Conservation (phyloP, 495 filamentous ascomycete species). For the Penicillium tannophilum region DNA sequence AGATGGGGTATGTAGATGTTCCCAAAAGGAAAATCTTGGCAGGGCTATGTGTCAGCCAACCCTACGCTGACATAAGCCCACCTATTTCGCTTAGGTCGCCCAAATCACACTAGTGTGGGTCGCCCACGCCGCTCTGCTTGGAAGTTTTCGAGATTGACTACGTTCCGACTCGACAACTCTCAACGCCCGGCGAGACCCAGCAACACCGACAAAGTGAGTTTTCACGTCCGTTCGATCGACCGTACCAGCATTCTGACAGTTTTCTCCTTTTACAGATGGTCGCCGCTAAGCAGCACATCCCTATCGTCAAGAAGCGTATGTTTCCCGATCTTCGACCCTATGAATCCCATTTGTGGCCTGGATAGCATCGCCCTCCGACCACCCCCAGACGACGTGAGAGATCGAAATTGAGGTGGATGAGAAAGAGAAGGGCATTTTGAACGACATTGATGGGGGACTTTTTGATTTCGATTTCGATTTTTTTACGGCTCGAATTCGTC, state of each 20-base stretch:
- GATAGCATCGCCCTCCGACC: constrained; percentile 31
- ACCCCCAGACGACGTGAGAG: constrained; percentile 4
- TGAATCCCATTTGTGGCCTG: constrained; percentile 16
- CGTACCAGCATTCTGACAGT: constrained; percentile 22
- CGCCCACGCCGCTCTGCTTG: constrained; percentile 34
- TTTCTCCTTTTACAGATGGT: constrained; percentile 69
- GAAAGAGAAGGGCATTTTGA: constrained; percentile 15
- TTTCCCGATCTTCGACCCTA: constrained; percentile 35
- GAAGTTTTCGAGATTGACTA: constrained; percentile 49
- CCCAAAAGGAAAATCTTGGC: constrained; percentile 27
- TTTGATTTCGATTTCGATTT: background rate
- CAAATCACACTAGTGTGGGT: constrained; percentile 41
- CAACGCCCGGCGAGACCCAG: constrained; percentile 49
- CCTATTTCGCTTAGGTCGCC: constrained; percentile 43
- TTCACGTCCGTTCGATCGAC: constrained; percentile 12
- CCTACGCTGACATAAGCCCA: constrained; percentile 32
- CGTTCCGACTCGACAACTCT: constrained; percentile 53
- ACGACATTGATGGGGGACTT: background rate
- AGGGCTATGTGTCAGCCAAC: constrained; percentile 28
- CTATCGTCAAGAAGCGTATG: constrained; percentile 99
- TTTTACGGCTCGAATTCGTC: constrained; percentile 6
- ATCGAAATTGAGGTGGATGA: constrained; percentile 5
- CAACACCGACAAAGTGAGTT: constrained; percentile 51
- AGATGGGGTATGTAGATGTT: background rate
- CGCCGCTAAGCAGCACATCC: constrained; percentile 97